phyloP scores from a whole-genome alignment of 2,329 filamentous ascomycete species.

The Cladosporium oxysporum region DNA sequence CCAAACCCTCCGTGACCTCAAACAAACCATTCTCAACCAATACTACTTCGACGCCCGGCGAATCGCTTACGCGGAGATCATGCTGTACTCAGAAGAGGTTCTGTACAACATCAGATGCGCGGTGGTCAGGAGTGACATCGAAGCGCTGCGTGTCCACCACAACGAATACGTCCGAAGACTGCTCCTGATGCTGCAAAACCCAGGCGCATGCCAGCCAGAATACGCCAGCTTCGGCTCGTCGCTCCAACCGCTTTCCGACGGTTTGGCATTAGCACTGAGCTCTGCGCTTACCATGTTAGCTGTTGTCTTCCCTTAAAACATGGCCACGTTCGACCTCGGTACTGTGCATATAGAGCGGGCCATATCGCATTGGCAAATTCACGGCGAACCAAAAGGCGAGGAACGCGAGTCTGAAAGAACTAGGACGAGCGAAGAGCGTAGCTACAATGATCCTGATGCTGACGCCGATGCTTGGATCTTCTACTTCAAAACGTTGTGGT shows the following conservation, averaged over 20 bases:
- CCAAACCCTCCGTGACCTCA: no score
- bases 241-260: background rate
- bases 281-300: background rate
- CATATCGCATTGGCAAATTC: background rate
- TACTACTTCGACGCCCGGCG: no score
- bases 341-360: background rate
- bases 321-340: background rate
- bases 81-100: no score
- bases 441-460: background rate
- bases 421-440: background rate
- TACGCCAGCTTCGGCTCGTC: background rate
- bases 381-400: no score
- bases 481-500: background rate
- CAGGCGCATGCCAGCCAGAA: background rate
- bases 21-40: no score
- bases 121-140: background rate
- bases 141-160: background rate
- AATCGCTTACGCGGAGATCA: no score
- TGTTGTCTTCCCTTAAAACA: background rate
- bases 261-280: background rate
- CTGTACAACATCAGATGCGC: background rate
- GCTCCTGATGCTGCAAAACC: background rate
- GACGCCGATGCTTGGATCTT: background rate
- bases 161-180: background rate
- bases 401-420: background rate